phyloP scores from a whole-genome alignment of 768 basidiomycete species.

The Paxillus rubicundulus region DNA sequence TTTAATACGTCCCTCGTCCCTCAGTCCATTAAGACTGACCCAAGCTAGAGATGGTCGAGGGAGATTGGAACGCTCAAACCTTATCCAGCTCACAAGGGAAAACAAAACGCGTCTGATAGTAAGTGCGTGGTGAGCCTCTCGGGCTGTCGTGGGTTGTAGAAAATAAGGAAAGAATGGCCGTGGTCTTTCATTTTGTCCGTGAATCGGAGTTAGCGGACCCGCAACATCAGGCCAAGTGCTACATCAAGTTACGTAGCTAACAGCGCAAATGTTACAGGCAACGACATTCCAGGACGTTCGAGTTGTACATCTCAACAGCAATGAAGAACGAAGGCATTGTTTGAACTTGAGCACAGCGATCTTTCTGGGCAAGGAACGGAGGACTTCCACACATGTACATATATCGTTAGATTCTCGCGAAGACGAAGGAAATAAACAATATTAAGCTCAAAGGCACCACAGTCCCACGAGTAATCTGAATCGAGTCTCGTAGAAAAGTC shows the following conservation, averaged over 20 bases:
- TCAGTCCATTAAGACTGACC: conserved; percentile 26
- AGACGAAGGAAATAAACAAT: no score
- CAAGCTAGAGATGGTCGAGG: conserved; percentile 30
- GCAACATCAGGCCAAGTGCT: conserved; percentile 7
- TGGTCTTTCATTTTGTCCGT: conserved; percentile 6
- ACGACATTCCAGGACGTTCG: no score
- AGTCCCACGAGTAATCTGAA: conserved; percentile 23
- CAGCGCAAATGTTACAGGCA: no score
- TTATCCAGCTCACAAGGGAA: conserved; percentile 32
- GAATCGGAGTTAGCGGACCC: conserved; percentile 16
- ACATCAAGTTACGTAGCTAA: no score
- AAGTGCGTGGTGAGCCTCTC: conserved; percentile 32
- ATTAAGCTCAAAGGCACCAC: neutral
- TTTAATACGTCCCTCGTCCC: conserved; percentile 30
- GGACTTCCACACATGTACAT: no score
- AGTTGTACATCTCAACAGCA: no score
- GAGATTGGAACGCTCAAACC: conserved; percentile 32
- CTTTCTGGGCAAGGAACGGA: no score
- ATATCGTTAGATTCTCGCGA: no score
- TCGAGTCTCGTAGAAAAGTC: conserved; percentile 14
- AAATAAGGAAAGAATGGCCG: neutral
- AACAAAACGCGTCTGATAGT: conserved; percentile 15
- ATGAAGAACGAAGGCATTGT: no score
- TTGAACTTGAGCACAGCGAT: no score
- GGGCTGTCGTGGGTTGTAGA: conserved; percentile 20